Evolutionary conservation across 495 filamentous ascomycete genomes (phyloP), one percentile per base, ranked within the genome.

Genomic region (Letharia columbiana): DNA sequence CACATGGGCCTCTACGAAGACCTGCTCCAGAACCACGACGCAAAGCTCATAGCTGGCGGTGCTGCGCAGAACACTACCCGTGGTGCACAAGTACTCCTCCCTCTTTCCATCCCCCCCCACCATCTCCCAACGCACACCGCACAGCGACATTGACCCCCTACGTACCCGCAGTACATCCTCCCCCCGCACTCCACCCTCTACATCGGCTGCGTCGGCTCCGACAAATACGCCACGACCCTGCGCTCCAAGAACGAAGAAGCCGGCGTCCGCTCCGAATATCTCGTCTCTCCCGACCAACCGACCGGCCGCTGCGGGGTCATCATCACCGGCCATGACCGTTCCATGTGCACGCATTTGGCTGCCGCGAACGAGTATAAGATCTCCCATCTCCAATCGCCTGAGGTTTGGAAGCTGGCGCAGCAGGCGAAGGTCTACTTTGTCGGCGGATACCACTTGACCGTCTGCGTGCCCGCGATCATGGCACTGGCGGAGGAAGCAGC

Each of bases 61-160:
- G 95, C 95, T 66, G 94, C 95, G 37, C 94, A 99, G 78, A 99
- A 99, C 85, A 93, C 93, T 64, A 94, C 95, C 71, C 89, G 94
- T 72, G 94, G 94, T 72, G 95, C 92, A 64, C 90, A 88, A 79
- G 86, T 87, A 80, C 44, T 59, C 65, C 39, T 17, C 20, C 63
- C 50, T 35, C 17, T 11, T 35, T 42, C 28, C 57, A 18, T 15
- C n/a, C 18, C 58, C 35, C 17, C 37, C 52, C 47, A 31, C 10
- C 13, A 61, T 28, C n/a, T 28, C 47, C 18, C 18, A 57, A 11
- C 18, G 54, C 69, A 62, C 39, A 39, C 50, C 54, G 49, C 9
- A 11, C 50, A 61, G 60, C 62, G 62, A 18, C 42, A 18, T 54
- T 58, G n/a, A 65, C 33, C 37, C 1, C 7, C 15, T 18, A 6